phyloP scores from a whole-genome alignment of 257 asterid genomes.

The Gentiana straminea region DNA sequence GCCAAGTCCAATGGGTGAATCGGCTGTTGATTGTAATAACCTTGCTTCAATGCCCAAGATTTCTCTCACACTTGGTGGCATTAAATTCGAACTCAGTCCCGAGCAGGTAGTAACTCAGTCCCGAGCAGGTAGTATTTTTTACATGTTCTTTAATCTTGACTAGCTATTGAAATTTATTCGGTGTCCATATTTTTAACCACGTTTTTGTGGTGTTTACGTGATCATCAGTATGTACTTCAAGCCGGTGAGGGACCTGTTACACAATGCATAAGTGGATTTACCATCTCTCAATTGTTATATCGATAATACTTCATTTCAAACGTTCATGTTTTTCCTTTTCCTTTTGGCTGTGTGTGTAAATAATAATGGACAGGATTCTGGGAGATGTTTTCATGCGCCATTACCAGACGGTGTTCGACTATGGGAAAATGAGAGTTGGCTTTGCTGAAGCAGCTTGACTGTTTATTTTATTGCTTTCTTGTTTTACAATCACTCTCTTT shows the following conservation, averaged over 20 bases:
- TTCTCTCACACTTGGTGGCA: slow-evolving; percentile 54
- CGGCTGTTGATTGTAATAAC: slow-evolving; percentile 52
- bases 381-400: slow-evolving; percentile 95
- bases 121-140: too few species aligned
- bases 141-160: too few species aligned
- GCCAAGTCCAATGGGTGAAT: slow-evolving; percentile 91
- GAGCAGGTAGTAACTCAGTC: slow-evolving; percentile 48
- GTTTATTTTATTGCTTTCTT: too few species aligned
- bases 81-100: slow-evolving; percentile 52
- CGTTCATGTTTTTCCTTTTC: too few species aligned
- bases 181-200: too few species aligned
- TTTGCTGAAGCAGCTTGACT: slow-evolving; percentile 73
- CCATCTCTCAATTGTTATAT: too few species aligned
- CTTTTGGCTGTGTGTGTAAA: too few species aligned
- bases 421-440: slow-evolving; percentile 68
- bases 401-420: slow-evolving; percentile 84
- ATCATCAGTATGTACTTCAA: slow-evolving; percentile 61
- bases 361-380: slow-evolving; percentile 94
- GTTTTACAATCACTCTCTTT: too few species aligned
- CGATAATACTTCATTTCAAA: too few species aligned
- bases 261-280: slow-evolving; percentile 79
- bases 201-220: too few species aligned
- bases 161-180: too few species aligned
- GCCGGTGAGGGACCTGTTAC: slow-evolving; percentile 65
- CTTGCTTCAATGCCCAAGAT: slow-evolving; percentile 60